Conservation (phyloP, 257 asterid genomes). For the Ilex aquifolium region DNA sequence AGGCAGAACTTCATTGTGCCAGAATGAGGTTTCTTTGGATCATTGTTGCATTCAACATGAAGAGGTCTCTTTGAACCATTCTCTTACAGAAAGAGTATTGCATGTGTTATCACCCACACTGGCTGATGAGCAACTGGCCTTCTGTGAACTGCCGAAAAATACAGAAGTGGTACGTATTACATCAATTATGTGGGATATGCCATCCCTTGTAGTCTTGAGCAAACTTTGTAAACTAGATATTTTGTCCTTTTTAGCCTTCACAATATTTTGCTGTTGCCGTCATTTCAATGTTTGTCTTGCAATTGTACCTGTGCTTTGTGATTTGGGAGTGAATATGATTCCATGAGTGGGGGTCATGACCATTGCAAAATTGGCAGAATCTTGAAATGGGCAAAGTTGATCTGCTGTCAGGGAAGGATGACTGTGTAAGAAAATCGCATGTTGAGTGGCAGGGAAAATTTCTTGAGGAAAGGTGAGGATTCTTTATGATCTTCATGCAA, state of each 20-base stretch:
- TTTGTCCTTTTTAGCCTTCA: background rate
- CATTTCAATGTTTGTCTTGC: background rate
- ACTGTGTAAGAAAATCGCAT: slow-evolving; percentile 10
- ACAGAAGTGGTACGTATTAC: slow-evolving; percentile 20
- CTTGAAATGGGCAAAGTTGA: slow-evolving; percentile 8
- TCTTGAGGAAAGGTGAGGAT: slow-evolving; percentile 28
- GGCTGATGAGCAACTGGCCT: slow-evolving; percentile 17
- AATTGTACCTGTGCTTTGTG: background rate
- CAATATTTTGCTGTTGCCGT: background rate
- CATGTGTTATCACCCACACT: slow-evolving; percentile 17
- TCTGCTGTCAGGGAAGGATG: slow-evolving; percentile 9
- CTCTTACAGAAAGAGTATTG: slow-evolving; percentile 14
- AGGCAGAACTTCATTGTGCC: slow-evolving; percentile 25
- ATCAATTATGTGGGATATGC: background rate
- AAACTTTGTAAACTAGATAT: background rate
- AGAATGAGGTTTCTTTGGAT: slow-evolving; percentile 17
- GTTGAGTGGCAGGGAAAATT: slow-evolving; percentile 15
- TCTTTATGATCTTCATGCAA: slow-evolving; percentile 2
- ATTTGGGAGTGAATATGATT: background rate
- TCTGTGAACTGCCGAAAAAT: slow-evolving; percentile 21
- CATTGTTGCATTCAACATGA: slow-evolving; percentile 21
- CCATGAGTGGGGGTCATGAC: slow-evolving; percentile 2
- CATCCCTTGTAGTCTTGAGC: background rate
- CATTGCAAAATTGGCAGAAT: slow-evolving; percentile 22
- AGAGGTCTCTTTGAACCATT: slow-evolving; percentile 18